Conservation (phyloP, 2,329 filamentous ascomycete species). For the Alternaria brassicae region DNA sequence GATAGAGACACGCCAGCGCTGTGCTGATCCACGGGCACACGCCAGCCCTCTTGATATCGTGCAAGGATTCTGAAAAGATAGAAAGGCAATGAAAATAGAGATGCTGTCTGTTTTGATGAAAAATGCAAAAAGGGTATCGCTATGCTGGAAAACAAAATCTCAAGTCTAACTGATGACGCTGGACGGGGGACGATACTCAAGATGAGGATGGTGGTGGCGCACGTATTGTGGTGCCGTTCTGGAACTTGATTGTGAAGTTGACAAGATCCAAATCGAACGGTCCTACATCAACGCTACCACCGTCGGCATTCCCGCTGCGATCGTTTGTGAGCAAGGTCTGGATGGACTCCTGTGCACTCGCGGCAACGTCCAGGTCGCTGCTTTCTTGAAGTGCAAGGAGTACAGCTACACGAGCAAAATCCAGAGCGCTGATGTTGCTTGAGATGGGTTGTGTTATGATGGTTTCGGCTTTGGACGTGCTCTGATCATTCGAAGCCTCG, state of each 20-base stretch:
- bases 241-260: slow-evolving; percentile 40
- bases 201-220: slow-evolving; percentile 13
- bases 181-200: slow-evolving; percentile 1
- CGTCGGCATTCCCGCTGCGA: slow-evolving; percentile 35
- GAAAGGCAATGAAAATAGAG: neutral
- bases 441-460: slow-evolving; percentile 41
- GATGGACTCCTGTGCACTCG: slow-evolving; percentile 54
- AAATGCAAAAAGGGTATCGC: slow-evolving; percentile 28
- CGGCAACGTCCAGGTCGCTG: slow-evolving; percentile 49
- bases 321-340: slow-evolving; percentile 47
- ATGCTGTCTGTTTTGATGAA: neutral
- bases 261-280: slow-evolving; percentile 44
- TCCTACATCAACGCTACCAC: slow-evolving; percentile 37
- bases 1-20: neutral
- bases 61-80: slow-evolving; percentile 12
- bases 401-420: slow-evolving; percentile 57
- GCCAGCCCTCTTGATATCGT: slow-evolving; percentile 14
- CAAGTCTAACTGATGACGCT: neutral
- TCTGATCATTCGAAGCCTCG: slow-evolving; percentile 34
- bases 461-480: slow-evolving; percentile 19
- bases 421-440: slow-evolving; percentile 48
- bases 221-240: slow-evolving; percentile 44
- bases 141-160: slow-evolving; percentile 11
- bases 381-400: slow-evolving; percentile 55
- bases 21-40: slow-evolving; percentile 6